These are phyloP conservation scores for Ochromonas danica DNA, from an alignment of 108 stramenopile species.

Conservation along the genomic window DNA sequence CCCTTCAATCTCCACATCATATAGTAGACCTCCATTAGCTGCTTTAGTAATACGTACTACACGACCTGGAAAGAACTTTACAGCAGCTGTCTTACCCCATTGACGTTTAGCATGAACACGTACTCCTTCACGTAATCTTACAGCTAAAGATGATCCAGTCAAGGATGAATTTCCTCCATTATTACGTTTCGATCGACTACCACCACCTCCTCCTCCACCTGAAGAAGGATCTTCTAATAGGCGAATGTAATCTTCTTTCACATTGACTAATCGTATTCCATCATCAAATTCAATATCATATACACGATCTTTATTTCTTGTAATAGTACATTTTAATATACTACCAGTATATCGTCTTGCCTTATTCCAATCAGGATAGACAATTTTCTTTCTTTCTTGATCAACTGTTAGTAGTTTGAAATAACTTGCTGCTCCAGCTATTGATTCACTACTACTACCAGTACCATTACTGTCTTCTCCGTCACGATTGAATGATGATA, in stretches of 20 bases:
- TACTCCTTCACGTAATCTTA: constrained; percentile 20
- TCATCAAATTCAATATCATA: constrained; percentile 25
- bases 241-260: constrained; percentile 33
- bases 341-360: neutral
- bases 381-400: constrained; percentile 13
- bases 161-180: neutral
- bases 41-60: constrained; percentile 1
- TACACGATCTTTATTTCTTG: constrained; percentile 27
- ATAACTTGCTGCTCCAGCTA: neutral
- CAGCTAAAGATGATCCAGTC: neutral
- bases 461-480: neutral
- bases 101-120: constrained; percentile 27
- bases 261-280: neutral
- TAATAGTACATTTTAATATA: neutral
- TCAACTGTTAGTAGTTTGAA: constrained; percentile 22
- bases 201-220: neutral
- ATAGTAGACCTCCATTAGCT: neutral
- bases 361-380: constrained; percentile 11
- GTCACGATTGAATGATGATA: too few species aligned
- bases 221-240: neutral
- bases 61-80: constrained; percentile 18
- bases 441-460: neutral
- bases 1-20: constrained; percentile 30
- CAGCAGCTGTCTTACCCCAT: neutral
- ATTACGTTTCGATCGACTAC: neutral